Conservation (phyloP, 2,329 filamentous ascomycete species). For the Albifimbria verrucaria region DNA sequence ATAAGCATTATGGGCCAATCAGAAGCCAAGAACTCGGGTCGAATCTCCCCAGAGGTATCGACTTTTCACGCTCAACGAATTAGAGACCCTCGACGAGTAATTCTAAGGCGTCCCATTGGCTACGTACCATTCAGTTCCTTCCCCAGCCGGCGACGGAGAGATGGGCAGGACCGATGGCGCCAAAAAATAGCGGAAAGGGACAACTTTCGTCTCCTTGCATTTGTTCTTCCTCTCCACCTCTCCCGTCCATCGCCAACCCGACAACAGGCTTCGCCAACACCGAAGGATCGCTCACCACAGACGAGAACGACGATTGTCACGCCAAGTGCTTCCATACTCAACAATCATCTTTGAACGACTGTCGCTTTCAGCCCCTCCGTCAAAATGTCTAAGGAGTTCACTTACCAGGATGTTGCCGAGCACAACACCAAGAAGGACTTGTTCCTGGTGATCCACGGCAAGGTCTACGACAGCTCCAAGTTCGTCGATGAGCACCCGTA, state of each 20-base stretch:
- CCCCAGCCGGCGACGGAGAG: constrained; percentile 16
- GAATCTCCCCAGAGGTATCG: no score
- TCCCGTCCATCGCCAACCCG: not conserved
- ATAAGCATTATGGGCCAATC: no score
- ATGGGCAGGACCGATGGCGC: constrained; percentile 20
- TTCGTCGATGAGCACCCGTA: constrained; percentile 97
- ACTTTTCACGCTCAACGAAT: not conserved
- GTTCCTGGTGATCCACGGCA: constrained; percentile 89
- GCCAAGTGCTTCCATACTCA: not conserved
- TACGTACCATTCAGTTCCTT: not conserved
- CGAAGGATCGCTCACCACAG: not conserved
- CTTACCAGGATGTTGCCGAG: constrained; percentile 75
- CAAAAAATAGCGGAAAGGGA: constrained; percentile 5
- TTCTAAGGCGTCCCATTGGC: constrained; percentile 24
- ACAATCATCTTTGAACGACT: not conserved
- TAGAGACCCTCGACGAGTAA: constrained; percentile 16
- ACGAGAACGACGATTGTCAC: not conserved
- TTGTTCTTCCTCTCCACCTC: not conserved
- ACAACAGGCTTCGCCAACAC: not conserved
- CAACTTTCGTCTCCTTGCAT: not conserved
- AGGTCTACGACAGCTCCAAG: constrained; percentile 85
- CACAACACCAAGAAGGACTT: constrained; percentile 95
- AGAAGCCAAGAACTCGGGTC: no score
- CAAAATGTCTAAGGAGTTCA: constrained; percentile 52
- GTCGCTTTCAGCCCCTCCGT: constrained; percentile 3